These are phyloP conservation scores for Diaporthe amygdali DNA, from an alignment of 2,329 filamentous ascomycete genomes.

Conservation along the genomic window DNA sequence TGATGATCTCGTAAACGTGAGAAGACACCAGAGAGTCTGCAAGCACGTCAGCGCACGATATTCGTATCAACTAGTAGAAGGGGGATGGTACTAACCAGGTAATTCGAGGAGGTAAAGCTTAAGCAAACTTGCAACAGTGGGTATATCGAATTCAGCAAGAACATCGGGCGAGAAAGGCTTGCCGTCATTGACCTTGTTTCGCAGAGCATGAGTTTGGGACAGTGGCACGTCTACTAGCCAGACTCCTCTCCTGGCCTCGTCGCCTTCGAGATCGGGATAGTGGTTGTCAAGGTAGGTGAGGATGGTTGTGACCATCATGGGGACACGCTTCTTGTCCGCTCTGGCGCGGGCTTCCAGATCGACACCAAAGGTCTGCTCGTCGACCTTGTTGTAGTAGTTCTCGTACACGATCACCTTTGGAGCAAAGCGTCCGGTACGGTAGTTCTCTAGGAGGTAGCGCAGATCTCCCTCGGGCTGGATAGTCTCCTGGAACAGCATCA, in stretches of 20 bases:
- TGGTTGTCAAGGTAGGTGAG: conserved; percentile 95
- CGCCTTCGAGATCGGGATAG: conserved; percentile 96
- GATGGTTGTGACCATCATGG: conserved; percentile 88
- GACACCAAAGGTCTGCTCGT: conserved; percentile 97
- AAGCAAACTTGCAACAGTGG: conserved; percentile 88
- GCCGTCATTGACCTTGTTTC: conserved; percentile 84
- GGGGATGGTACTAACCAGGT: conserved; percentile 69
- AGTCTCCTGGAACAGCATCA: conserved; percentile 99
- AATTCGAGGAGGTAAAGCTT: conserved; percentile 96
- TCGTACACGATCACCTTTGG: conserved; percentile 93
- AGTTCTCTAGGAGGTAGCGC: conserved; percentile 94
- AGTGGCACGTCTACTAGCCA: conserved; percentile 95
- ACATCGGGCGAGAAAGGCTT: conserved; percentile 77
- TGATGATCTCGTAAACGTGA: conserved; percentile 98
- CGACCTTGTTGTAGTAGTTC: conserved; percentile 98
- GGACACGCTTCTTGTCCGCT: conserved; percentile 94
- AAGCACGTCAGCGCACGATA: conserved; percentile 32
- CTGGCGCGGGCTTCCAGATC: conserved; percentile 95
- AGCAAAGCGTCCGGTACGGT: conserved; percentile 90
- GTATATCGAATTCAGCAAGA: conserved; percentile 88
- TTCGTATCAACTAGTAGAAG: not conserved
- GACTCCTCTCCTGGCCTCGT: conserved; percentile 88
- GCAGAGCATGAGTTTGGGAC: conserved; percentile 81
- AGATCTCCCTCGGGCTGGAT: conserved; percentile 92
- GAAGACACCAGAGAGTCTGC: conserved; percentile 96